phyloP scores from a whole-genome alignment of 805 yeast genomes.

The Saccharomyces eubayanus region DNA sequence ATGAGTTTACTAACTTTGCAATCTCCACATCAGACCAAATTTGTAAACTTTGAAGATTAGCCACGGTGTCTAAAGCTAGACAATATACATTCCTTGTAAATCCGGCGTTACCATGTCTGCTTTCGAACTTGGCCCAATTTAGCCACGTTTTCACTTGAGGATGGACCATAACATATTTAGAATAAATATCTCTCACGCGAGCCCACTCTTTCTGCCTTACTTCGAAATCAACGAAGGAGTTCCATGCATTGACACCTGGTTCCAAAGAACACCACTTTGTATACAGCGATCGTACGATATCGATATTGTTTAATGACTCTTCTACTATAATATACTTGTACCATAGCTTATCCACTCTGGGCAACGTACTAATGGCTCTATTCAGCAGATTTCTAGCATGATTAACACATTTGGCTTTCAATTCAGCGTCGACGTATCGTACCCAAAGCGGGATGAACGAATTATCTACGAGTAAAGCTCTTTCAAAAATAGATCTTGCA shows the following conservation, averaged over 20 bases:
- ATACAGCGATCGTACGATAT: constrained; percentile 56
- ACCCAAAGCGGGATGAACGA: constrained; percentile 80
- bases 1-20: constrained; percentile 31
- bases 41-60: constrained; percentile 12
- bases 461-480: constrained; percentile 72
- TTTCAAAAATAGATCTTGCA: constrained; percentile 80
- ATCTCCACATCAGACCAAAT: constrained; percentile 25
- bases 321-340: constrained; percentile 73
- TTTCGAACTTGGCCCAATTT: constrained; percentile 69
- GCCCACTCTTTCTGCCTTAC: constrained; percentile 51
- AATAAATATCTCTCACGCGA: constrained; percentile 51
- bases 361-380: constrained; percentile 64
- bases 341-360: constrained; percentile 83
- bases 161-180: constrained; percentile 45
- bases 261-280: constrained; percentile 77
- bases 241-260: constrained; percentile 64
- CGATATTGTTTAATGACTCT: constrained; percentile 60
- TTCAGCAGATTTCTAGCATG: constrained; percentile 85
- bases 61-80: constrained; percentile 51
- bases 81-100: constrained; percentile 57
- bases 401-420: constrained; percentile 61
- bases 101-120: constrained; percentile 38
- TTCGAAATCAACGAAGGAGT: constrained; percentile 65
- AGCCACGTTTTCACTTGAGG: constrained; percentile 57
- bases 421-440: constrained; percentile 70